Conservation (phyloP, 768 basidiomycete species). For the Mycena latifolia region DNA sequence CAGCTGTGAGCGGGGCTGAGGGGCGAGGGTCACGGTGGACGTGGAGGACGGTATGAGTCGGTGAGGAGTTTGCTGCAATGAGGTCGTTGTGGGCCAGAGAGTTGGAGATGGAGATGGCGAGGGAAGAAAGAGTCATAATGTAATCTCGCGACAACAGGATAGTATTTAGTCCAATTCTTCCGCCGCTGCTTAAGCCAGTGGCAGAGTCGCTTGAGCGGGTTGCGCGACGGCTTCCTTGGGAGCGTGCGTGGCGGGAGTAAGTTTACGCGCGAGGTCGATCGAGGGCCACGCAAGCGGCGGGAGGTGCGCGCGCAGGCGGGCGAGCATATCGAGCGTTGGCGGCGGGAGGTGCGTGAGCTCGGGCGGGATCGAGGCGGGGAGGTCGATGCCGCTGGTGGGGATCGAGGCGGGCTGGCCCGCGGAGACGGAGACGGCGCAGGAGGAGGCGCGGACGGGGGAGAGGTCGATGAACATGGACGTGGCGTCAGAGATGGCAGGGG, state of each 20-base stretch:
- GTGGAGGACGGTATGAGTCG: slow-evolving; percentile 27
- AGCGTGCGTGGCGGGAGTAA: not conserved
- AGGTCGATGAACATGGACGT: not conserved
- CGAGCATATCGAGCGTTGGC: not conserved
- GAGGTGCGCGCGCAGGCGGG: no score
- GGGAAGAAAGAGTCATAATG: no score
- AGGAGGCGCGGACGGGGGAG: not conserved
- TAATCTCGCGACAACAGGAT: no score
- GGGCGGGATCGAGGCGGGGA: no score
- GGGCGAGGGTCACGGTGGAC: not conserved
- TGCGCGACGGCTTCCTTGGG: slow-evolving; percentile 3
- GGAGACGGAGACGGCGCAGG: not conserved
- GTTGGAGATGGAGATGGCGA: slow-evolving; percentile 55
- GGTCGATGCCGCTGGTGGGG: no score
- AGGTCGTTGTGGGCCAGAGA: slow-evolving; percentile 64
- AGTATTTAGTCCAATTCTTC: no score
- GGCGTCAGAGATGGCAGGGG: not conserved
- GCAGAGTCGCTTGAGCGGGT: slow-evolving; percentile 15
- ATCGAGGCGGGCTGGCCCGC: slow-evolving; percentile 64
- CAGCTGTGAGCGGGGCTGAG: slow-evolving; percentile 8
- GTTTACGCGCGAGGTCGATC: not conserved
- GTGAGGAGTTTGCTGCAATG: slow-evolving; percentile 62
- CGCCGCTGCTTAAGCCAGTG: not conserved
- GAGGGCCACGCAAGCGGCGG: not conserved
- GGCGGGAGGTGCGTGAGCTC: no score